Base-by-base conservation (phyloP, 2,329 filamentous ascomycete species). In the Onygena corvina region DNA sequence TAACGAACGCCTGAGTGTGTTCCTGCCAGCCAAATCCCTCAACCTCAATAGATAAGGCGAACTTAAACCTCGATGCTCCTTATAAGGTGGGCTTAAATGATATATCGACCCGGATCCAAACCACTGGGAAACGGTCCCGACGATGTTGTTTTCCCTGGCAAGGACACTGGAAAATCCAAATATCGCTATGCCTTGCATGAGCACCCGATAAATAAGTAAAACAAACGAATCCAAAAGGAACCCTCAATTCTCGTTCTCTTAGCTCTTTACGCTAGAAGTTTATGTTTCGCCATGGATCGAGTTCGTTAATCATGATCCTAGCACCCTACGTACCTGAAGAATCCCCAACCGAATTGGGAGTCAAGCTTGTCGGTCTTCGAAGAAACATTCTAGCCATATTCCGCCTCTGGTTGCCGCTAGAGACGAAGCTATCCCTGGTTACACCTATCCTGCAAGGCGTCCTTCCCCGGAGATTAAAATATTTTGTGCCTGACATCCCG, bases 391-490 rank as follows among this genome's bases (percentile, higher is more conserved):
- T 14, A 25, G 20, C 38, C 38, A 14, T 23, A 20, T 14, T 31
- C 3, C n/a, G 29, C 29, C 8, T 3, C 29, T 12, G n/a, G 38
- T 42, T 42, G 20, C 12, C 11, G 12, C 21, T 42, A n/a, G n/a
- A n/a, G 21, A 27, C 21, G n/a, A 42, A 42, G 38, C 38, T 42
- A 42, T 42, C 38, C 36, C 38, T 42, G 21, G 11, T 14, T 29
- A 7, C 21, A 42, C 36, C 36, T 4, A 14, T 35, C 5, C 14
- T 35, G 33, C 33, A 35, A 12, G 18, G n/a, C 33, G 33, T 11
- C 33, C 33, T 35, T 42, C 38, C 38, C 38, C 38, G 38, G 38
- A 42, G 38, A 42, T 42, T 42, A 42, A 42, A 42, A 42, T 42
- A 42, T 42, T n/a, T 42, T n/a, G 38, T 42, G 27, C 38, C 38